A percentile compares a stretch with the other conserved stretches of the same genome.
Evolutionary conservation across 2,329 filamentous ascomycete genomes (phyloP).

Genomic region (Cladophialophora immunda): DNA sequence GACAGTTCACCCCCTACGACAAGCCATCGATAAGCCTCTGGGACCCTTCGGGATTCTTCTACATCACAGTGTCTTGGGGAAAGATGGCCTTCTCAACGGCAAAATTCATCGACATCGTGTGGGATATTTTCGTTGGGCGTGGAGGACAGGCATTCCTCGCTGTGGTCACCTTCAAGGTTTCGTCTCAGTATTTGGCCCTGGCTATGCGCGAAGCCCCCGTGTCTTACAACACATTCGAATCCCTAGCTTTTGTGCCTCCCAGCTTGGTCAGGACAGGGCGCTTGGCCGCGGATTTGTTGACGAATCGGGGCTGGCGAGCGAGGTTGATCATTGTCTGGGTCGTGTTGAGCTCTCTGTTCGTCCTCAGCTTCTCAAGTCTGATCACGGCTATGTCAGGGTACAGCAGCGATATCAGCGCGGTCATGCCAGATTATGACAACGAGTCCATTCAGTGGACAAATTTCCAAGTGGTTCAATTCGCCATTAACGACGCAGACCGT

Average conservation of each 20-base stretch:
- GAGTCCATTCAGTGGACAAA: conserved; percentile 37
- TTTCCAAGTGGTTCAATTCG: conserved; percentile 39
- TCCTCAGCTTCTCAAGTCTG: conserved; percentile 46
- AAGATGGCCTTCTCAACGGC: conserved; percentile 44
- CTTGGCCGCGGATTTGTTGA: conserved; percentile 43
- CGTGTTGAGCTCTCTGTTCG: conserved; percentile 44
- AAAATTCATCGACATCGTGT: conserved; percentile 48
- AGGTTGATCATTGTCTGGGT: conserved; percentile 45
- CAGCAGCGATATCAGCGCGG: conserved; percentile 42
- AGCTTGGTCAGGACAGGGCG: conserved; percentile 42
- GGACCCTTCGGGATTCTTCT: conserved; percentile 32
- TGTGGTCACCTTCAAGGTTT: conserved; percentile 45
- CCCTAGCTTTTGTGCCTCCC: conserved; percentile 45
- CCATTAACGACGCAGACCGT: conserved; percentile 33
- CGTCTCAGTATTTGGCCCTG: conserved; percentile 46
- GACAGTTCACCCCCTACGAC: conserved; percentile 26
- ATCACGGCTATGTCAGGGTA: conserved; percentile 51
- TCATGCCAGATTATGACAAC: conserved; percentile 41
- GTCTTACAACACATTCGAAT: conserved; percentile 47
- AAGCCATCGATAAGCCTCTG: conserved; percentile 29
- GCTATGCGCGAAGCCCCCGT: conserved; percentile 47
- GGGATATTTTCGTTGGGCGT: conserved; percentile 47
- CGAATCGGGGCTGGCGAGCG: conserved; percentile 36
- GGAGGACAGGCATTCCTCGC: conserved; percentile 47
- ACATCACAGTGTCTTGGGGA: conserved; percentile 36